A percentile compares a stretch with the other conserved stretches of the same genome.
Conservation (phyloP, 2,329 filamentous ascomycete species). For the Zasmidium angulare region DNA sequence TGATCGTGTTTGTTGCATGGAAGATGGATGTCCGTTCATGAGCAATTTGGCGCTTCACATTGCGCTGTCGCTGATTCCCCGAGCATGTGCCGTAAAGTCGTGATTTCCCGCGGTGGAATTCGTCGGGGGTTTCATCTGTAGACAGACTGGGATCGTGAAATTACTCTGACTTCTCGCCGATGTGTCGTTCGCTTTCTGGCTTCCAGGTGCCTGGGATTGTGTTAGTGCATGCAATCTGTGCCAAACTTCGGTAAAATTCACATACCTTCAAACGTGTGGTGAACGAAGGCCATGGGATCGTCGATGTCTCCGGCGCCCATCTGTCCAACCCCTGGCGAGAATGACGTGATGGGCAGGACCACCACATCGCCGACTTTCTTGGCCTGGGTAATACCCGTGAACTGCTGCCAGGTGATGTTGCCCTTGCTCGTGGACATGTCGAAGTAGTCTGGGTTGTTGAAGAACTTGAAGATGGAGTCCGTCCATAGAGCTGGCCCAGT, state of each 20-base stretch:
- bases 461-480: constrained; percentile 84
- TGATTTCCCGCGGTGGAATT: neutral
- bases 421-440: constrained; percentile 69
- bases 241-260: constrained; percentile 10
- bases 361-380: constrained; percentile 93
- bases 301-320: constrained; percentile 89
- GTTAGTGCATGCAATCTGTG: constrained; percentile 9
- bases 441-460: constrained; percentile 89
- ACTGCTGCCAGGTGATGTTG: constrained; percentile 81
- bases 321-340: constrained; percentile 89
- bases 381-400: constrained; percentile 78
- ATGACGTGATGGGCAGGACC: constrained; percentile 92
- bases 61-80: constrained; percentile 1
- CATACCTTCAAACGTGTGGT: constrained; percentile 92
- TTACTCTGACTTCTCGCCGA: constrained; percentile 50
- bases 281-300: constrained; percentile 95
- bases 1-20: constrained; percentile 2
- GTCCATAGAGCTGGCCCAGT: constrained; percentile 96
- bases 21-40: neutral
- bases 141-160: neutral
- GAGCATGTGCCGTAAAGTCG: constrained; percentile 3
- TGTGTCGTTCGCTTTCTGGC: constrained; percentile 68
- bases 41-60: neutral
- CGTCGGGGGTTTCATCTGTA: neutral
- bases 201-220: constrained; percentile 67